Percentiles rank a stretch among this genome's conserved stretches.
Conservation (phyloP, 106 monocot species). For the Apostasia shenzhenica region DNA sequence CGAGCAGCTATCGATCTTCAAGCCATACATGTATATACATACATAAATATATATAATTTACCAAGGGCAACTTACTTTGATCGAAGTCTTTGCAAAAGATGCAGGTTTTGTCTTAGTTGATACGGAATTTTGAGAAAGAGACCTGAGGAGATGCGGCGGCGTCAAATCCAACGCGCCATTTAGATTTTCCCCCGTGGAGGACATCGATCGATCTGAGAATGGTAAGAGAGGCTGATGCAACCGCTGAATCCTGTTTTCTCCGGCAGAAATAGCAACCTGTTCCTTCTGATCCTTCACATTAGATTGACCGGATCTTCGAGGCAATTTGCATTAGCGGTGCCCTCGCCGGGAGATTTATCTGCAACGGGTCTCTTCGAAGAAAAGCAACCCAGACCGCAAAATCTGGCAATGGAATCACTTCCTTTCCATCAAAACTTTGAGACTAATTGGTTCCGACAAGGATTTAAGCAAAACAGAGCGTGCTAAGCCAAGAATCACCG, state of each 20-base stretch:
- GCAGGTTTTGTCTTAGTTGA: conserved; percentile 40
- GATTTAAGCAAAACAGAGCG: too few species aligned
- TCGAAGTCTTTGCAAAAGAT: conserved; percentile 34
- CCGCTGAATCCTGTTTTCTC: conserved; percentile 28
- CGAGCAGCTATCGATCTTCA: too few species aligned
- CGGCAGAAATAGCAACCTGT: not conserved
- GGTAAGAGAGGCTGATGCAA: conserved; percentile 23
- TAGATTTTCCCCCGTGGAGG: not conserved
- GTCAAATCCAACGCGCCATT: conserved; percentile 5
- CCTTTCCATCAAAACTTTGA: too few species aligned
- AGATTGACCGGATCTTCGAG: conserved; percentile 23
- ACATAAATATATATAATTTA: not conserved
- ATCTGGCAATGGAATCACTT: not conserved
- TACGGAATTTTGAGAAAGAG: conserved; percentile 53
- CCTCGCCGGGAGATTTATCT: conserved; percentile 90
- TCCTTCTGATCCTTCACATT: conserved; percentile 10
- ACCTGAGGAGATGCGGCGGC: conserved; percentile 46
- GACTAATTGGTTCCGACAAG: too few species aligned
- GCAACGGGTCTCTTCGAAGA: conserved; percentile 72
- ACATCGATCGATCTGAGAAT: conserved; percentile 26
- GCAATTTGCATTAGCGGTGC: conserved; percentile 42
- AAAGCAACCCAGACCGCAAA: conserved; percentile 57
- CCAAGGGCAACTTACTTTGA: conserved; percentile 38
- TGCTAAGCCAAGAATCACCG: too few species aligned
- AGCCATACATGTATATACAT: too few species aligned